Percentiles rank a stretch among this genome's conserved stretches.
These are phyloP conservation scores for Rhodomyrtus psidioides DNA, from an alignment of 441 rosid genomes.

Conservation along the genomic window DNA sequence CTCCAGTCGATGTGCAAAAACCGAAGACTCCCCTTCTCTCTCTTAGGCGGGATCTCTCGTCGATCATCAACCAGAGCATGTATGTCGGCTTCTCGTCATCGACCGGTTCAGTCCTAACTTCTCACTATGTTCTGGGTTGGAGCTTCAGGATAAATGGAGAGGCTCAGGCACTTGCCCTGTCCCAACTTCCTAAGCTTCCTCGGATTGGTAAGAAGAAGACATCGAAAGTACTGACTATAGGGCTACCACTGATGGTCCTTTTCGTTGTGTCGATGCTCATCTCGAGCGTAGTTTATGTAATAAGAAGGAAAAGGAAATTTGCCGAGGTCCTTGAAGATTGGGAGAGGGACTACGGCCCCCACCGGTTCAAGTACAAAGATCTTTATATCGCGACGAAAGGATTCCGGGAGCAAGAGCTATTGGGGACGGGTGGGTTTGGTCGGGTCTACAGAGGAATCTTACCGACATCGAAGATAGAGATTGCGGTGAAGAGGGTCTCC, in stretches of 20 bases:
- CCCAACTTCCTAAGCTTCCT: neutral
- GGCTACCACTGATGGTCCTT: too few species aligned
- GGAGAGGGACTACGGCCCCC: too few species aligned
- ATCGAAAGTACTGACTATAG: too few species aligned
- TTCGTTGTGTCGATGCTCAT: too few species aligned
- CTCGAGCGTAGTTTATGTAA: too few species aligned
- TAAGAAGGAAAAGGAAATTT: too few species aligned
- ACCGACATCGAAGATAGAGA: slow-evolving; percentile 30
- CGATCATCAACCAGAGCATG: neutral
- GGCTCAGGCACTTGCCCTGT: neutral
- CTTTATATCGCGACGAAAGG: neutral
- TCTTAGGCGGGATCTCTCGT: neutral
- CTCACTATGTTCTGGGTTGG: slow-evolving; percentile 2
- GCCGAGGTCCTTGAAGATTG: too few species aligned
- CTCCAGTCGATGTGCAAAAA: neutral
- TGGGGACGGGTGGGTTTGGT: slow-evolving; percentile 80
- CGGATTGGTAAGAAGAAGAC: too few species aligned
- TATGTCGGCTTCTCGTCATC: slow-evolving; percentile 2
- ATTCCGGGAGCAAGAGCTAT: slow-evolving; percentile 25
- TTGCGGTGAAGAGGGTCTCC: slow-evolving; percentile 69
- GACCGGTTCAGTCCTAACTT: neutral
- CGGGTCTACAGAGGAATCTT: slow-evolving; percentile 67
- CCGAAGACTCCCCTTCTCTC: slow-evolving; percentile 1
- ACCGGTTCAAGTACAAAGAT: too few species aligned
- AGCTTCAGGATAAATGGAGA: neutral